phyloP scores from a whole-genome alignment of 116 monocot species.

The Papilionanthe hybrid region DNA sequence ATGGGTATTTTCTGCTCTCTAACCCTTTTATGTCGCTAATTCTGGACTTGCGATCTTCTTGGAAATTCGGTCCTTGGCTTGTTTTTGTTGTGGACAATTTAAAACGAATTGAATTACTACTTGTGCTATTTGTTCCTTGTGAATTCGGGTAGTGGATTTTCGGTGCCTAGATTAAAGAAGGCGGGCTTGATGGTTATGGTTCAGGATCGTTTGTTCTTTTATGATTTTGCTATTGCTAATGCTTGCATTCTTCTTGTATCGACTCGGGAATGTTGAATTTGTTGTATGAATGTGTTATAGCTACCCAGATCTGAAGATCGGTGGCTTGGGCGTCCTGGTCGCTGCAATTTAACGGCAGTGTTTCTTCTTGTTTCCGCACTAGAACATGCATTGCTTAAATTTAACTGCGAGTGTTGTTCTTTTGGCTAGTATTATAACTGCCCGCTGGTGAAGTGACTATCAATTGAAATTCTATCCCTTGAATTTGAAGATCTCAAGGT shows the following conservation, averaged over 20 bases:
- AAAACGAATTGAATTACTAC: background rate
- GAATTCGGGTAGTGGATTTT: background rate
- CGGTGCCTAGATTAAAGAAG: background rate
- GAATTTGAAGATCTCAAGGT: background rate
- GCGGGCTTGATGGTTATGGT: background rate
- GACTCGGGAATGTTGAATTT: background rate
- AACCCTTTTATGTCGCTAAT: background rate
- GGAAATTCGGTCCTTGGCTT: background rate
- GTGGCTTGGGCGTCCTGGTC: background rate
- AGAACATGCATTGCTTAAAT: background rate
- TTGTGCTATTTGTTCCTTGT: background rate
- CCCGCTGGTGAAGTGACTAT: background rate
- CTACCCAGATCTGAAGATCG: background rate
- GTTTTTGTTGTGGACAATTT: conserved; percentile 1
- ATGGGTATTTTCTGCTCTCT: conserved; percentile 30
- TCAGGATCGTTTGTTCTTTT: background rate
- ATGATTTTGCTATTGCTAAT: background rate
- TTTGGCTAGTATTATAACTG: background rate
- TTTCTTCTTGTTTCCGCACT: background rate
- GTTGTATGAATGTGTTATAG: background rate
- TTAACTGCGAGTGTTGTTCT: background rate
- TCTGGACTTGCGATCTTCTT: background rate
- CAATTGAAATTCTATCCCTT: background rate
- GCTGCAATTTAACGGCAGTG: background rate
- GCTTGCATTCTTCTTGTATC: background rate